phyloP scores from a whole-genome alignment of 2,329 filamentous ascomycete genomes.

The Arthrobotrys pseudoclavata region DNA sequence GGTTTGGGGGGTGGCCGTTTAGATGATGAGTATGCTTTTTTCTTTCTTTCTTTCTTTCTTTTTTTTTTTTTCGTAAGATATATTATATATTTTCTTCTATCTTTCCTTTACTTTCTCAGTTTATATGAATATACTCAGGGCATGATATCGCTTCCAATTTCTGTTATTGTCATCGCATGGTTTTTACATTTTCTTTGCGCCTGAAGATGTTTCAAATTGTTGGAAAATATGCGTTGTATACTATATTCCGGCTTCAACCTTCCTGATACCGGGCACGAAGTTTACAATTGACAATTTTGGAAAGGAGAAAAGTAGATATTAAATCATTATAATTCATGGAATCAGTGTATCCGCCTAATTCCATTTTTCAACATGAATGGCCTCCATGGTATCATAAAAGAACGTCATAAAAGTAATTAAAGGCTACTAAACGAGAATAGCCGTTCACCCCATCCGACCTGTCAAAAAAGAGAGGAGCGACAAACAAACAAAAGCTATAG shows the following conservation, averaged over 20 bases:
- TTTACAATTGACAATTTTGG: no score
- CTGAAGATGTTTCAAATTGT: not conserved
- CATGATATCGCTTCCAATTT: not conserved
- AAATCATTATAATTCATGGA: constrained; percentile 13
- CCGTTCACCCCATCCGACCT: not conserved
- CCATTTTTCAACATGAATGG: not conserved
- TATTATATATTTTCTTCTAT: not conserved
- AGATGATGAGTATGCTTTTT: not conserved
- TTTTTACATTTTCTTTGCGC: no score
- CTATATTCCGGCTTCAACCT: no score
- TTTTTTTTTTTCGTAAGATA: not conserved
- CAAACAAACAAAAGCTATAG: not conserved
- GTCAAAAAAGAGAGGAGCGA: not conserved
- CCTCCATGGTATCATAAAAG: constrained; percentile 23
- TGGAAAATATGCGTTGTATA: not conserved
- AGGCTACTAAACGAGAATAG: not conserved
- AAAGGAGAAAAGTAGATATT: constrained; percentile 8
- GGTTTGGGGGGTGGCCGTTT: not conserved
- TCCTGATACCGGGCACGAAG: no score
- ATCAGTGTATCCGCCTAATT: not conserved
- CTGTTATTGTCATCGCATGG: no score
- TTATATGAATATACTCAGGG: not conserved
- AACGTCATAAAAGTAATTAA: not conserved
- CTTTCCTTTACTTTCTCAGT: not conserved
- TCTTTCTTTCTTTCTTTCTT: not conserved